Percentiles rank a stretch among this genome's conserved stretches.
These are phyloP conservation scores for Rhizoclosmatium globosum DNA, from an alignment of 192 early-diverging fungal species.

Conservation along the genomic window DNA sequence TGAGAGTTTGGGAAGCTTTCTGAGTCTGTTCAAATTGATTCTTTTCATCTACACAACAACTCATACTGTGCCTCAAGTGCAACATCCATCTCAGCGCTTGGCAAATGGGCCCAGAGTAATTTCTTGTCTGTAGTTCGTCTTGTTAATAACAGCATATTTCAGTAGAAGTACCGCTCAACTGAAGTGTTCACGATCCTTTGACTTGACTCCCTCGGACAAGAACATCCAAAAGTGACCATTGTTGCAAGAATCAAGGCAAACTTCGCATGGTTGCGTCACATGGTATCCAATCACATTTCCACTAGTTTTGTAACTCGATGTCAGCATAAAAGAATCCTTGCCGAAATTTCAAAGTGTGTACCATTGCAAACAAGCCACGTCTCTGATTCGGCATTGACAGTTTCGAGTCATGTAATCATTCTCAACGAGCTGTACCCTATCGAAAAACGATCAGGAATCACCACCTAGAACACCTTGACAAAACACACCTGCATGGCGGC, in stretches of 20 bases:
- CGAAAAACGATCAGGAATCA: constrained; percentile 4
- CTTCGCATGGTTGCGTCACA: constrained; percentile 81
- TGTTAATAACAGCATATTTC: not conserved
- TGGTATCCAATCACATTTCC: constrained; percentile 82
- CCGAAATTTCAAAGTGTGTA: constrained; percentile 36
- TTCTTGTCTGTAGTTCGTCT: constrained; percentile 21
- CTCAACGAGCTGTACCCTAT: constrained; percentile 65
- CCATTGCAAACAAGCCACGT: constrained; percentile 82
- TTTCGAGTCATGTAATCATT: constrained; percentile 83
- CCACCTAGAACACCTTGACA: not conserved
- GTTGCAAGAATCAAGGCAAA: constrained; percentile 90
- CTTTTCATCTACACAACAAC: constrained; percentile 22
- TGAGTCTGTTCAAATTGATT: too few species aligned
- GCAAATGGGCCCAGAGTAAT: constrained; percentile 42
- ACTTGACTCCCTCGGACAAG: constrained; percentile 40
- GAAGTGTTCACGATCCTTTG: constrained; percentile 35
- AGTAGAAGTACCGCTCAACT: not conserved
- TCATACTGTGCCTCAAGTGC: constrained; percentile 21
- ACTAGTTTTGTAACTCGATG: constrained; percentile 35
- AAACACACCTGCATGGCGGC: constrained; percentile 53
- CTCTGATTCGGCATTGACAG: constrained; percentile 80
- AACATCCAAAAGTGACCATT: constrained; percentile 99
- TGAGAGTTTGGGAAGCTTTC: too few species aligned
- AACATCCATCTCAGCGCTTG: constrained; percentile 32
- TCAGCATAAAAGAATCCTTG: not conserved